Evolutionary conservation across 2,329 filamentous ascomycete species (phyloP), one percentile per base, ranked within the genome.

Genomic region (Aphanoascus verrucosus): DNA sequence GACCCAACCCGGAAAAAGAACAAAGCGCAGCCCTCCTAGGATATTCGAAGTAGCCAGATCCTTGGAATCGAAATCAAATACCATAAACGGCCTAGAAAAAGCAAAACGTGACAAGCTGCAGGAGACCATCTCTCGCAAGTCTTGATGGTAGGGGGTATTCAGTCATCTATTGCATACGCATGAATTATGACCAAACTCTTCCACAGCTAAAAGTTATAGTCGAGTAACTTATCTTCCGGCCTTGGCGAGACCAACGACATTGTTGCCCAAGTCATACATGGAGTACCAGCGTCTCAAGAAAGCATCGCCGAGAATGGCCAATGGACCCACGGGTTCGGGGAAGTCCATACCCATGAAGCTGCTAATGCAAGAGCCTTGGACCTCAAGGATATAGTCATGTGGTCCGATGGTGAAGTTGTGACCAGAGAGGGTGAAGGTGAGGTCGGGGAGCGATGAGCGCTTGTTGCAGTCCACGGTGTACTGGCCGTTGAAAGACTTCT

Each of bases 331-430:
- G 38, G 89, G 89, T 66, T 84, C 86, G 54, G 89, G 74, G 74
- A 88, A 83, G 70, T 90, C 93, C 84, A 97, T 94, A 64, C 89
- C 90, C 83, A 94, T 94, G 76, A 98, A 95, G 62, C 88, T 86
- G 58, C 89, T 96, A 72, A 98, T 95, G 74, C 93, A 98, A 69
- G 85, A 91, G 63, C 91, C 93, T 67, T 90, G 86, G 42, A 96
- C 82, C 74, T 98, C 90, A 40, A 98, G 83, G 62, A 96, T 90
- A 77, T 98, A 98, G 76, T 98, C 93, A 60, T 85, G 85, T 14
- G 93, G 76, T 54, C 79, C 77, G 63, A 98, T 94, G 68, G 83
- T 85, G 78, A 97, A 98, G 77, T 96, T 87, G 75, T 94, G 82
- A 60, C 93, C 93, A 61, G 81, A 83, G 48, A 98, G 82, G 60